A percentile compares a stretch with the other conserved stretches of the same genome.
These are phyloP conservation scores for Elaphomyces granulatus DNA, from an alignment of 495 filamentous ascomycete species.

Conservation along the genomic window DNA sequence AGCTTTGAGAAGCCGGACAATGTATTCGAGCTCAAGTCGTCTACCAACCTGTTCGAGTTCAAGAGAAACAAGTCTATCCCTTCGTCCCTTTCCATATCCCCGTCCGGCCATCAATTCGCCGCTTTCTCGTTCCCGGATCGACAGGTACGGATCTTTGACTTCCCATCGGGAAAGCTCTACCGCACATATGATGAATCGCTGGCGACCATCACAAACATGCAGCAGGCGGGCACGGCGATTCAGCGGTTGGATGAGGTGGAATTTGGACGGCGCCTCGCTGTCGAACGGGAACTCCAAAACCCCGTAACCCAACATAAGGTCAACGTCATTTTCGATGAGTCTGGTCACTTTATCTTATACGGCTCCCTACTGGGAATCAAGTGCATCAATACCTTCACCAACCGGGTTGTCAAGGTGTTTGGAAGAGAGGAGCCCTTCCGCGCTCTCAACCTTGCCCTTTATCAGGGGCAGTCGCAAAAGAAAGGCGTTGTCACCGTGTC, in stretches of 20 bases:
- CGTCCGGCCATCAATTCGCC: constrained; percentile 69
- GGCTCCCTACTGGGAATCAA: constrained; percentile 85
- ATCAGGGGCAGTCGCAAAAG: constrained; percentile 87
- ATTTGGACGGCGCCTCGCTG: constrained; percentile 77
- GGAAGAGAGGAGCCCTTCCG: constrained; percentile 80
- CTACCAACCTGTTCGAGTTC: constrained; percentile 90
- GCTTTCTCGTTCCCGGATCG: constrained; percentile 90
- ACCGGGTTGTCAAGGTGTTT: constrained; percentile 75
- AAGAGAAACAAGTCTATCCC: constrained; percentile 86
- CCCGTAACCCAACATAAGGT: constrained; percentile 50
- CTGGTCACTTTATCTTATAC: constrained; percentile 86
- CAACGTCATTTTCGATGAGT: constrained; percentile 91
- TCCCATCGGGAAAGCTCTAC: constrained; percentile 71
- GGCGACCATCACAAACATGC: constrained; percentile 74
- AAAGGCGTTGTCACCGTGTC: constrained; percentile 89
- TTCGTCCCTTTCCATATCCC: constrained; percentile 72
- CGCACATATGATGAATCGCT: constrained; percentile 93
- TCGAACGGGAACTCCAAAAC: constrained; percentile 74
- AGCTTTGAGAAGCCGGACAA: constrained; percentile 82
- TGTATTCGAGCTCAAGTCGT: constrained; percentile 84
- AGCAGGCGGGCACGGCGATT: constrained; percentile 71
- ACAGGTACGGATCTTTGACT: constrained; percentile 85
- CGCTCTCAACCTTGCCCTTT: constrained; percentile 69
- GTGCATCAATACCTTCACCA: constrained; percentile 88
- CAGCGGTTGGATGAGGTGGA: constrained; percentile 76